Evolutionary conservation across 768 basidiomycete genomes (phyloP), one percentile per base, ranked within the genome.

Genomic region (Mycena rosella): DNA sequence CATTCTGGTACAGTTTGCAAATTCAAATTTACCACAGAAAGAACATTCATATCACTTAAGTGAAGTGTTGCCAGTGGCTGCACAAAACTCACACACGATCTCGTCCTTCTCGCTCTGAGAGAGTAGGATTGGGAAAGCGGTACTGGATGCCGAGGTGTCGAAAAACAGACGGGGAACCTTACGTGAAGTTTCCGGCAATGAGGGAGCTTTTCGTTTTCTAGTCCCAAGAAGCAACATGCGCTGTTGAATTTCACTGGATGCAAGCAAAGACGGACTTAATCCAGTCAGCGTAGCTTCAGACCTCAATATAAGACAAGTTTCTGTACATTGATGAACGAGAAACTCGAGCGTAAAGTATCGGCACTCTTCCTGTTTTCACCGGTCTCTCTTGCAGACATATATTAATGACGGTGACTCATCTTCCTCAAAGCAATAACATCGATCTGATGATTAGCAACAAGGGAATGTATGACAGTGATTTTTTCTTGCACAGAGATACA

Each of bases 391-490:
- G 32, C 5, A 56, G 34, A 56, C 54, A 56, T 8, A 24, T 40
- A 22, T 9, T 42, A 10, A 56, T 56, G 54, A 10, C 36, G 54
- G 3, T 36, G 24, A 42, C 22, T 56, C 54, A 56, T 56, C 24
- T 56, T 56, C 38, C 54, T 56, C 36, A 56, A 32, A 38, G 38
- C 38, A 56, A 27, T 36, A 56, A 26, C 14, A 48, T 11, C 26
- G 17, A 48, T 48, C 27, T 26, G 47, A 15, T 48, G 47, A 27
- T 48, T 15, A 13, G 27, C 47, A n/a, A 48, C 27, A 26, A 48
- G 24, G 14, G 10, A 48, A 27, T 48, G 47, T 15, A 48, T 15
- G 14, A 48, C 30, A 47, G 30, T 20, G 6, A n/a, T 44, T 44
- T 44, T 44, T 4, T 44, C 42, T 44, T 44, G 18, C n/a, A n/a